A percentile compares a stretch with the other conserved stretches of the same genome.
Evolutionary conservation across 2,329 filamentous ascomycete genomes (phyloP).

Genomic region (Xylogone sp.): DNA sequence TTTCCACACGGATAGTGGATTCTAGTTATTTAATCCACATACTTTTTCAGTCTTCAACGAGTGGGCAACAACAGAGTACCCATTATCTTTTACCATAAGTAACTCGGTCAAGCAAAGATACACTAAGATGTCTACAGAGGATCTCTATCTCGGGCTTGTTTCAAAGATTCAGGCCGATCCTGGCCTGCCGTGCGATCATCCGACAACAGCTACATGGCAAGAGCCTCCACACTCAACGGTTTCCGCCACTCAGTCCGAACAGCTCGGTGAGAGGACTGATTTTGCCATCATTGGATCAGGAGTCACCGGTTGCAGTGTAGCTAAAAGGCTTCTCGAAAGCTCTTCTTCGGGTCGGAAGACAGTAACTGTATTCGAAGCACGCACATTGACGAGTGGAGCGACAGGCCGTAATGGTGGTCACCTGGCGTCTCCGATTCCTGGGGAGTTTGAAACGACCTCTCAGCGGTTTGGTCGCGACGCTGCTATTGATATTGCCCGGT

Average conservation of each 20-base stretch:
- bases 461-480: constrained; percentile 29
- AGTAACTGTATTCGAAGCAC: constrained; percentile 36
- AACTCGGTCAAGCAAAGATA: no score
- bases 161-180: no score
- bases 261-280: constrained; percentile 38
- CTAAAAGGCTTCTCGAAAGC: constrained; percentile 28
- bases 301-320: constrained; percentile 43
- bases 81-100: no score
- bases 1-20: no score
- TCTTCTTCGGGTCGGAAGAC: constrained; percentile 15
- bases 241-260: constrained; percentile 28
- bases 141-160: no score
- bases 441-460: no score
- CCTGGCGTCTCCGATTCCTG: constrained; percentile 30
- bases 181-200: constrained; percentile 37
- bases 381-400: constrained; percentile 36
- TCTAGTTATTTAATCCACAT: no score
- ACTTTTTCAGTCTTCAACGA: no score
- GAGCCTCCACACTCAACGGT: constrained; percentile 39
- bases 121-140: no score
- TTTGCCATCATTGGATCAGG: constrained; percentile 52
- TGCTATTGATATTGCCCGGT: no score
- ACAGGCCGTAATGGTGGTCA: constrained; percentile 41
- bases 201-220: constrained; percentile 43
- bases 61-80: no score